Percentiles rank a stretch among this genome's conserved stretches.
These are phyloP conservation scores for Begonia peltatifolia DNA, from an alignment of 306 rosid genomes.

Conservation along the genomic window DNA sequence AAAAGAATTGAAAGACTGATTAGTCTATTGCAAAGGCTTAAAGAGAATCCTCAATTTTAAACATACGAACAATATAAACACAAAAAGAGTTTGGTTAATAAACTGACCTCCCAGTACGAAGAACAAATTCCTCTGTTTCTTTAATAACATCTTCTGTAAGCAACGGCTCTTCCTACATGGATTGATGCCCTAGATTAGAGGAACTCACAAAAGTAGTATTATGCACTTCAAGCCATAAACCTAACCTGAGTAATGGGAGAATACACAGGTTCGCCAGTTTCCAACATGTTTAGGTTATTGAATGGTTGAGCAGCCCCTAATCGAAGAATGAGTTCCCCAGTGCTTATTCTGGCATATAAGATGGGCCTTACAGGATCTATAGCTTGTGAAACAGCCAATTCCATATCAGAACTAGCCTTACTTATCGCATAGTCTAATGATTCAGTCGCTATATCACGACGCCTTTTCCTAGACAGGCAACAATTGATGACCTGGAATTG, in stretches of 20 bases:
- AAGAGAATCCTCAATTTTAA: no score
- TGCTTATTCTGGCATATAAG: conserved; percentile 54
- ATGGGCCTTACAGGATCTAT: conserved; percentile 29
- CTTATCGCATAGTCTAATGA: conserved; percentile 52
- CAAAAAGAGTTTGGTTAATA: conserved; percentile 2
- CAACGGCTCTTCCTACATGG: conserved; percentile 83
- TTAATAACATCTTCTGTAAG: conserved; percentile 91
- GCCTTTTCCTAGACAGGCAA: conserved; percentile 78
- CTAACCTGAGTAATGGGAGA: conserved; percentile 87
- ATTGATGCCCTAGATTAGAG: no score
- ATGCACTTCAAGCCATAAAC: conserved; percentile 6
- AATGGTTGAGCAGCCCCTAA: conserved; percentile 57
- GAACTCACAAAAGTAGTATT: no score
- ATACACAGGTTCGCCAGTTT: conserved; percentile 91
- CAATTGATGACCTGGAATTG: conserved; percentile 85
- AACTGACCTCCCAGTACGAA: conserved; percentile 81
- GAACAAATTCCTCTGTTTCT: conserved; percentile 95
- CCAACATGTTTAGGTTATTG: conserved; percentile 65
- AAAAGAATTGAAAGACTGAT: no score
- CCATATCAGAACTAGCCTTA: conserved; percentile 39
- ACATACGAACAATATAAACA: no score
- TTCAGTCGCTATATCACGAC: conserved; percentile 49
- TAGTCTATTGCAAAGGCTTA: no score
- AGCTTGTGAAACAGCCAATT: conserved; percentile 15
- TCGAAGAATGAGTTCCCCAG: conserved; percentile 82